Evolutionary conservation across 2,329 filamentous ascomycete genomes (phyloP).

Genomic region (Colletotrichum phormii): DNA sequence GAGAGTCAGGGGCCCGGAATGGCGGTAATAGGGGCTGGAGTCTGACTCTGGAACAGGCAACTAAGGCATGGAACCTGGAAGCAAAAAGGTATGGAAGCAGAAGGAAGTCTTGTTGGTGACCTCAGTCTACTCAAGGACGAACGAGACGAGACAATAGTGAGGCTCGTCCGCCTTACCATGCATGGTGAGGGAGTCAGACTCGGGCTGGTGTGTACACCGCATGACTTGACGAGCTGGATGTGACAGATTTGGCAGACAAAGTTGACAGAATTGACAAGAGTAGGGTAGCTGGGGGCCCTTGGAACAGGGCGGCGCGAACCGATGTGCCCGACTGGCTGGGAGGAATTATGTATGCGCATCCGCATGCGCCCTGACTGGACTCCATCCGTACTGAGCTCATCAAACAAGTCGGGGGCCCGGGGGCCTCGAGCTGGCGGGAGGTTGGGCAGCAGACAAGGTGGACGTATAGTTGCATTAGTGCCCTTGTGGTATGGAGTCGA

Average conservation of each 20-base stretch:
- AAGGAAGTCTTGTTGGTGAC: neutral
- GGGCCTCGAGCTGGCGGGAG: neutral
- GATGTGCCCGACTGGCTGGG: neutral
- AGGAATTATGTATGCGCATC: neutral
- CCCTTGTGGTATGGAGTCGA: neutral
- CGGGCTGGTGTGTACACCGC: no score
- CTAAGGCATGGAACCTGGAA: no score
- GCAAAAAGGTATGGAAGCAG: neutral
- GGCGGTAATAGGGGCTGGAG: no score
- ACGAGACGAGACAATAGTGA: neutral
- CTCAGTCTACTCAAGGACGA: neutral
- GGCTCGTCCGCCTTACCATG: neutral
- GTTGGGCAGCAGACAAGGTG: slow-evolving; percentile 10
- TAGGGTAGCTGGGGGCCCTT: neutral
- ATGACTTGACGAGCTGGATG: neutral
- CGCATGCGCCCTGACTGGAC: no score
- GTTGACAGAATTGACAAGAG: neutral
- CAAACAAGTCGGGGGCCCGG: neutral
- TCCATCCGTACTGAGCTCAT: neutral
- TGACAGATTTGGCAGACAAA: neutral
- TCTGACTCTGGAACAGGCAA: no score
- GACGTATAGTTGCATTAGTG: slow-evolving; percentile 1
- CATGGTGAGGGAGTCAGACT: neutral
- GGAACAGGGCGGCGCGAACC: neutral
- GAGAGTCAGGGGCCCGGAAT: neutral